A percentile compares a stretch with the other conserved stretches of the same genome.
These are phyloP conservation scores for Vinca major DNA, from an alignment of 305 asterid species.

Conservation along the genomic window DNA sequence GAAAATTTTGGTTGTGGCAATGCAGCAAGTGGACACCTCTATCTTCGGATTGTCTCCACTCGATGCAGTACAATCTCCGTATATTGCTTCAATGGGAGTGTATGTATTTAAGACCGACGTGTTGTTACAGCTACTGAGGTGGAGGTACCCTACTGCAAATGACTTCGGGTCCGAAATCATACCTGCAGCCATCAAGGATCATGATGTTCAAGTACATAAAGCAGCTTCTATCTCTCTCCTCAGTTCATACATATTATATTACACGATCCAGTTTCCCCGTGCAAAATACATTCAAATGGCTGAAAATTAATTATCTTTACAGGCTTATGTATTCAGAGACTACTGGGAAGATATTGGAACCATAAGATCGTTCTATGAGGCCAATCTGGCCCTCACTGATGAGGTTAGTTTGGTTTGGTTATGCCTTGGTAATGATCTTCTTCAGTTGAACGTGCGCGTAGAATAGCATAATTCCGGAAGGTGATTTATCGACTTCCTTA, in stretches of 20 bases:
- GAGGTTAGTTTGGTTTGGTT: constrained; percentile 38
- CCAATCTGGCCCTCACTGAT: constrained; percentile 75
- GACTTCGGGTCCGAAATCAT: constrained; percentile 98
- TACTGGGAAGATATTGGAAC: constrained; percentile 98
- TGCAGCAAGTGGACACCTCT: constrained; percentile 78
- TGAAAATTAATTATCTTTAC: constrained; percentile 16
- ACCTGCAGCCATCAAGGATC: constrained; percentile 70
- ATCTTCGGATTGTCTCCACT: constrained; percentile 58
- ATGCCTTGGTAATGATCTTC: not conserved
- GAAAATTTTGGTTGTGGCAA: not conserved
- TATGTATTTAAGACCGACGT: constrained; percentile 76
- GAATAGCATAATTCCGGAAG: not conserved
- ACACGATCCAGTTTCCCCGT: not conserved
- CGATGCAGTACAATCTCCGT: constrained; percentile 57
- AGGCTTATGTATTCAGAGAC: constrained; percentile 86
- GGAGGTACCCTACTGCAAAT: constrained; percentile 70
- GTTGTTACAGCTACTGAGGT: constrained; percentile 55
- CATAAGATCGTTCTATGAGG: constrained; percentile 72
- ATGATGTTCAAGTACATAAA: constrained; percentile 55
- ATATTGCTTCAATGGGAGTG: constrained; percentile 95
- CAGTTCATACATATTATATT: not conserved
- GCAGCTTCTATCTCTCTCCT: not conserved
- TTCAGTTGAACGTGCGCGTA: not conserved
- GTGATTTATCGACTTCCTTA: constrained; percentile 6
- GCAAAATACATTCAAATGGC: not conserved